Base-by-base conservation (phyloP, 1,284 basidiomycete species). In the Ganoderma leucocontextum region DNA sequence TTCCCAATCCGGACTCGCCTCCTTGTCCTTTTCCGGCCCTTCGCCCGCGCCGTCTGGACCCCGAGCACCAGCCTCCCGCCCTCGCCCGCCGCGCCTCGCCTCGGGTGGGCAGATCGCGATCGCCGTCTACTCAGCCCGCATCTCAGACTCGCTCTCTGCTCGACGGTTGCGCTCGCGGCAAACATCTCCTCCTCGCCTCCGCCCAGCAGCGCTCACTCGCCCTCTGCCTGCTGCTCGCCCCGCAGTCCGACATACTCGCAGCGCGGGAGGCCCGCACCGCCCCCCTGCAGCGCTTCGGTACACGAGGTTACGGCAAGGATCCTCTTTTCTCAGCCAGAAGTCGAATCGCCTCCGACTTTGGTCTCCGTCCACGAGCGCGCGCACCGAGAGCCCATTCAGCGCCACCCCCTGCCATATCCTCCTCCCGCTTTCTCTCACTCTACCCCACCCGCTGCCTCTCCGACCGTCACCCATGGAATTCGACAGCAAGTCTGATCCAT, bases 401-500 rank as follows among this genome's bases (percentile, higher is more conserved):
- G 66, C 73, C 62, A 68, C 66, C 57, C 59, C 52, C 57, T 66
- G 15, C 64, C 63, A 39, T 33, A 52, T 66, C 60, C 65, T 60
- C 60, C 53, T 41, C 41, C 22, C 44, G 60, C 60, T 49, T 44
- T 44, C 42, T 58, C 62, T 62, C 66, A 22, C 60, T 25, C 57
- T 61, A 53, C 57, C 57, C 68, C 29, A 36, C 19, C 55, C 42
- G 13, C 66, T 59, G 29, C 42, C 62, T 49, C 15, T 10, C 55
- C 35, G 55, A 29, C 12, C 5, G 25, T 25, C 1, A 33, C 4
- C 55, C 33, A 58, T 41, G 42, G 74, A 72, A 72, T 71, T 70
- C 70, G 63, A 69, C 62, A 29, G 62, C 55, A 60, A 47, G 72
- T 76, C 75, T 76, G 75, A 76, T 76, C 68, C 75, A 76, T 72